Evolutionary conservation across 345 rosid genomes (phyloP), one percentile per base, ranked within the genome.

Genomic region (Mangifera indica): DNA sequence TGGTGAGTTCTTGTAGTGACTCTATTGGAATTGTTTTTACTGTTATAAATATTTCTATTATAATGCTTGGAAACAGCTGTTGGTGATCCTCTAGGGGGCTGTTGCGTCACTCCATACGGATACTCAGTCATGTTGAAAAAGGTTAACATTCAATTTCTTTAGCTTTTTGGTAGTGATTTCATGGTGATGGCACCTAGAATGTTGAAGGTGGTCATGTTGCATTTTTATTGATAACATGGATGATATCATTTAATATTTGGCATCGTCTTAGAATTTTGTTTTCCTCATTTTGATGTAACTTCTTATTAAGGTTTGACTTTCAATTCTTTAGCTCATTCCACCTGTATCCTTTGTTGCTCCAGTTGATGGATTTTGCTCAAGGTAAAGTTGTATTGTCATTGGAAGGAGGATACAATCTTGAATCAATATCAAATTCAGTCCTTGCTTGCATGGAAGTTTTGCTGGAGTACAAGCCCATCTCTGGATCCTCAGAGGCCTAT

Each of bases 361-460:
- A 94, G 98, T 82, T 92, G 82, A 87, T 90, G 93, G 91, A 84
- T 75, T 89, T 94, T 84, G 93, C 88, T 32, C 81, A 83, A 72
- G 97, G 98, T 69, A 92, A 86, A 89, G 76, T 94, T 75, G 91
- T 90, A 46, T 74, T 92, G 83, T 95, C 93, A 48, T 72, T 94
- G 74, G 98, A 94, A 81, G 98, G 98, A 77, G 98, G 98, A 20
- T 94, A 94, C 88, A 92, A 90, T 79, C 95, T 90, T 26, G 73
- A 83, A 67, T 90, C 98, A 13, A 83, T 90, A 66, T 93, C 98
- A 84, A 86, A 88, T 77, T 92, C 95, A 53, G 87, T 84, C 71
- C 87, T 92, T 26, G 99, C 98, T 20, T 95, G 99, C 80, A 74
- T 95, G 84, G 72, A 88, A 83, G 93, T 91, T 76, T 77, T 92